Evolutionary conservation across 768 basidiomycete species (phyloP).

Genomic region (Cytidiella melzeri): DNA sequence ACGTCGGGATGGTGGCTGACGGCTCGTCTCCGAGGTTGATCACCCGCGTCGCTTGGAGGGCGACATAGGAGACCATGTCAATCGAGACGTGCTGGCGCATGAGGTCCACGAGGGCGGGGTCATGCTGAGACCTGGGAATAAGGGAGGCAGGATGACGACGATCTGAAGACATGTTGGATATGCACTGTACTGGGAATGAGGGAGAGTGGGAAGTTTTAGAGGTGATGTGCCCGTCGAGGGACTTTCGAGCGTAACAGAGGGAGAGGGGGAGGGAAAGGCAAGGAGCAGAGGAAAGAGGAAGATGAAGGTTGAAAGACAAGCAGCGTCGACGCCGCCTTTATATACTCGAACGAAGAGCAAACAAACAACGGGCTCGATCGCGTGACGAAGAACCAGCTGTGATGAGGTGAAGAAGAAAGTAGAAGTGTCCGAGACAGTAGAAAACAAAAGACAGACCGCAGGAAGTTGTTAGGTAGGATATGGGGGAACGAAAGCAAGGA

Average conservation of each 20-base stretch:
- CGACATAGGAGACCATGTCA: constrained; percentile 85
- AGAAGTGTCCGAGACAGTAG: not conserved
- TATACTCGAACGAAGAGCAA: constrained; percentile 17
- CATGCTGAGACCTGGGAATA: constrained; percentile 67
- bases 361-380: constrained; percentile 10
- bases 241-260: constrained; percentile 21
- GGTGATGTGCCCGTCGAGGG: constrained; percentile 32
- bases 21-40: constrained; percentile 63
- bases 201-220: constrained; percentile 25
- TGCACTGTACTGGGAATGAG: constrained; percentile 19
- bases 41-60: constrained; percentile 68
- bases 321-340: constrained; percentile 17
- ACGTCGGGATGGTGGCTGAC: constrained; percentile 47
- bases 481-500: constrained; percentile 5
- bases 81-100: constrained; percentile 70
- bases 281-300: constrained; percentile 4
- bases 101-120: constrained; percentile 74
- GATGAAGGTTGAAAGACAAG: constrained; percentile 1
- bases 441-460: not conserved
- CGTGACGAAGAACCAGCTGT: not conserved
- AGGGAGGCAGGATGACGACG: constrained; percentile 76
- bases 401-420: not conserved
- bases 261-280: constrained; percentile 16
- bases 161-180: constrained; percentile 32
- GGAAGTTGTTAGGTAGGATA: not conserved